Evolutionary conservation across 306 rosid species (phyloP), one percentile per base, ranked within the genome.

Genomic region (Vigna angularis): DNA sequence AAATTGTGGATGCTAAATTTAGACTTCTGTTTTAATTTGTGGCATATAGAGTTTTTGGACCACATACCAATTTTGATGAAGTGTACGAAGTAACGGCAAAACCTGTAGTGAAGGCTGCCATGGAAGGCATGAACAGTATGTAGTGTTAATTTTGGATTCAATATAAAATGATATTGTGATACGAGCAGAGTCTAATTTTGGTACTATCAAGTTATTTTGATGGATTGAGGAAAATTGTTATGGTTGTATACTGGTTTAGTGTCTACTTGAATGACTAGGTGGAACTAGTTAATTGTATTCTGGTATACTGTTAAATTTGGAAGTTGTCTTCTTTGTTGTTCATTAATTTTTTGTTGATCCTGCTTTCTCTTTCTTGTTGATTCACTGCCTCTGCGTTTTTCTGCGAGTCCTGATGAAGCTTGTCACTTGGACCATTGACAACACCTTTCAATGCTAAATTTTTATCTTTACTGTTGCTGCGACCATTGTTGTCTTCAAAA

Each of bases 31-130:
- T 52, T 83, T 80, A 66, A 76, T 69, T 57, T 64, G 75, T 76
- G 72, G 90, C 97, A 93, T 98, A 96, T 93, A 93, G 75, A 84
- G 99, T 96, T 70, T 96, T 93, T 81, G 99, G 99, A 82, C 97
- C 86, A 42, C 91, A 96, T 75, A 84, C 97, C n/a, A 26, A 7
- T 79, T 84, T 97, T 1, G 96, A 83, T 1, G 96, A 93, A 79
- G 99, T 96, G 67, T 96, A 96, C 68, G 99, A 96, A 79, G 97
- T 93, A 32, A 98, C 99, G 5, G 98, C 98, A 10, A 96, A 86
- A 80, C 99, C 98, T 58, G 97, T 96, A 3, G 97, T 96, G 59
- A 96, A 90, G 86, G 90, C 97, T 83, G 96, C 99, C 66, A 96
- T 96, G 99, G 99, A 96, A 80, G 99, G 99, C 70, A 85, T 93